Evolutionary conservation across 164 flowering plant species (phyloP).

Genomic region (Vitis rupestris): DNA sequence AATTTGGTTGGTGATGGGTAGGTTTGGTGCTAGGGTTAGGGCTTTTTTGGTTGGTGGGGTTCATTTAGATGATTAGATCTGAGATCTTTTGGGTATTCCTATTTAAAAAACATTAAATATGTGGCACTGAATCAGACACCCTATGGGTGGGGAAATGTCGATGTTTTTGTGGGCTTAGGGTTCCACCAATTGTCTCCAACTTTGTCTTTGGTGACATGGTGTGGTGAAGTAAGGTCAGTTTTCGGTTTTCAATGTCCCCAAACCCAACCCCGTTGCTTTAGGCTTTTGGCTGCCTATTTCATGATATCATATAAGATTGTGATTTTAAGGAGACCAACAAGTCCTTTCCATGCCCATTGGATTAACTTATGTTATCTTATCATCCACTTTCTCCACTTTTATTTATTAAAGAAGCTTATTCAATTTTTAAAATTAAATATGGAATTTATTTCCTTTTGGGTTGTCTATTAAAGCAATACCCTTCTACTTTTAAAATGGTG

Average conservation of each 20-base stretch:
- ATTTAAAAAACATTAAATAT: constrained; percentile 3
- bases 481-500: no score
- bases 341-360: no score
- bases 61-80: neutral
- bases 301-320: no score
- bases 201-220: neutral
- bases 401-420: no score
- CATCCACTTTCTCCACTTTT: no score
- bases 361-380: no score
- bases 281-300: neutral
- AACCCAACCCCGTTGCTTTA: neutral
- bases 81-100: neutral
- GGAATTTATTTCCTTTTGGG: no score
- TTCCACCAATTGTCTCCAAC: neutral
- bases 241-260: neutral
- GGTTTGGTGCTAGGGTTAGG: constrained; percentile 1
- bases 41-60: constrained; percentile 5
- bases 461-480: no score
- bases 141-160: constrained; percentile 4
- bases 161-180: constrained; percentile 1
- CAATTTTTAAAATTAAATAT: no score
- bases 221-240: neutral
- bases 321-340: no score
- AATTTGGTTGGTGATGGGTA: constrained; percentile 1
- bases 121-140: constrained; percentile 15